These are phyloP conservation scores for Umbelopsis sp. DNA, from an alignment of 371 early-diverging fungal species.

Conservation along the genomic window DNA sequence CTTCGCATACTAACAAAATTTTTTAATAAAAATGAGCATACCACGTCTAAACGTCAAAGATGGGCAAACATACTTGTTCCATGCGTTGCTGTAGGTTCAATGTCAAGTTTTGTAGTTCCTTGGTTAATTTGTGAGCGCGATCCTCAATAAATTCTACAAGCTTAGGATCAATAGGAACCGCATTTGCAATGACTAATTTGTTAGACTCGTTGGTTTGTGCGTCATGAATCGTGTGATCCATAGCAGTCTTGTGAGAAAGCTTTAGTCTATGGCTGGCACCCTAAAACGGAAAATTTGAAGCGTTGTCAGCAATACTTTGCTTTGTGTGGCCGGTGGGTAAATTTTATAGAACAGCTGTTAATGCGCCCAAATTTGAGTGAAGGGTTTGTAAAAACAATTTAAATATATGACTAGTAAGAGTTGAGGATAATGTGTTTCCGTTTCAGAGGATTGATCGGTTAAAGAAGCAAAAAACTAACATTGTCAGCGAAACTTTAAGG, in stretches of 20 bases:
- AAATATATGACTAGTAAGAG: too few species aligned
- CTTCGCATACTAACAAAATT: neutral
- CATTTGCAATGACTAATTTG: conserved; percentile 10
- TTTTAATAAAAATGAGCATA: neutral
- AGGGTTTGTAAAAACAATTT: too few species aligned
- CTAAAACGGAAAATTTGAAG: neutral
- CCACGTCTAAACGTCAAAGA: too few species aligned
- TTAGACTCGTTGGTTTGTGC: neutral
- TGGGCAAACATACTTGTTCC: neutral
- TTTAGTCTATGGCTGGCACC: neutral
- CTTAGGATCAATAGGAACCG: conserved; percentile 4
- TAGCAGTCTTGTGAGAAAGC: neutral
- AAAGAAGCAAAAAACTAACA: too few species aligned
- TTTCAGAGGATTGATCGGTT: too few species aligned
- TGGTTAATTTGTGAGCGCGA: neutral
- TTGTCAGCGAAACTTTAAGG: too few species aligned
- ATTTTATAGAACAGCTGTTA: too few species aligned
- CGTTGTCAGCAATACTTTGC: neutral
- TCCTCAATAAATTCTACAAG: conserved; percentile 1
- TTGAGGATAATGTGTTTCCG: too few species aligned
- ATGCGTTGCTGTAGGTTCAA: neutral
- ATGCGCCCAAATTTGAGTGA: too few species aligned
- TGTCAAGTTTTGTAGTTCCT: neutral
- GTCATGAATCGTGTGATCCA: neutral
- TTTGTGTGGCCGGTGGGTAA: neutral